Base-by-base conservation (phyloP, 2,329 filamentous ascomycete species). In the Penicillium sp. region DNA sequence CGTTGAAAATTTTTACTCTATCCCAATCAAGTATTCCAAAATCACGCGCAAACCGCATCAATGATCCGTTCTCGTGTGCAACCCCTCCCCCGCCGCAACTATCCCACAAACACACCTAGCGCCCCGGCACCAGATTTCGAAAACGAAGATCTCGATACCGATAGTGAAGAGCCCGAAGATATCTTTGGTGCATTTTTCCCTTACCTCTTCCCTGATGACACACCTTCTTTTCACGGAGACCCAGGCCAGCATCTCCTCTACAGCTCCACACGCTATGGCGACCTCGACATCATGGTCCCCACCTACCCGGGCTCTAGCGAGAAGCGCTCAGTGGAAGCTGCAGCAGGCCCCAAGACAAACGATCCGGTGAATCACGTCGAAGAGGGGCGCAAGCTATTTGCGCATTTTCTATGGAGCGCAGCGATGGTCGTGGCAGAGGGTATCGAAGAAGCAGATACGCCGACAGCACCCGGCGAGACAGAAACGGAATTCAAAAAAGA, bases 371-470 rank as follows among this genome's bases (percentile, higher is more conserved):
- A 63, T 30, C 29, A 60, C 9, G 62, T 69, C 3, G 79, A 84
- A 50, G 74, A 78, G 47, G 76, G 78, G 38, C 61, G 82, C 47
- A 71, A 70, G 46, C 76, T 84, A 34, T 84, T 83, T 70, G 81
- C 81, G 32, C 82, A 85, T 68, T 80, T 84, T 60, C 63, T 85
- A 26, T 85, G 82, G 82, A 84, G 83, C 64, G 78, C 81, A 2
- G 73, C 65, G 0, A 66, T 77, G 61, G 68, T 78, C n/a, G 66
- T 75, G 36, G 74, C 76, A 5, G 74, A 76, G 57, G 69, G 68
- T 2, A 64, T 78, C 3, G 75, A 76, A 59, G 56, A 61, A 41
- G 73, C 69, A 10, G 61, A 66, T 39, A 53, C 43, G n/a, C 46
- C 48, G 7, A n/a, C 10, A 8, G 23, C 34, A 27, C n/a, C 10